These are phyloP conservation scores for Diatrype stigma DNA, from an alignment of 2,329 filamentous ascomycete genomes.

Conservation along the genomic window DNA sequence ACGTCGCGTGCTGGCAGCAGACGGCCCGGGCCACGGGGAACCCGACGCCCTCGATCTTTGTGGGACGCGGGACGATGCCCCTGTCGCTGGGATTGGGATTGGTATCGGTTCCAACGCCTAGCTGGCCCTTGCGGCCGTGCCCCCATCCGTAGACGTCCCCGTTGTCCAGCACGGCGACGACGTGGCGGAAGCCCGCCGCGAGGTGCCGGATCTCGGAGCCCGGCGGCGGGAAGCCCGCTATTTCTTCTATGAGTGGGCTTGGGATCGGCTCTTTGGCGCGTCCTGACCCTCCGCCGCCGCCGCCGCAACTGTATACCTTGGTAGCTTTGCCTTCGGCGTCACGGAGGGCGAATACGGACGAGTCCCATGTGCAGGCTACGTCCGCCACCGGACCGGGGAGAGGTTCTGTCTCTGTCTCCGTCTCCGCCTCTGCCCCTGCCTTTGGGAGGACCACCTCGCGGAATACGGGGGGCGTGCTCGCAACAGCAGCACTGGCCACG, in stretches of 20 bases:
- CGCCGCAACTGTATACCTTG: slow-evolving; percentile 60
- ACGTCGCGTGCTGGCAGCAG: slow-evolving; percentile 84
- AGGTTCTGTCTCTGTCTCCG: slow-evolving; percentile 15
- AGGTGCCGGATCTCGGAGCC: slow-evolving; percentile 59
- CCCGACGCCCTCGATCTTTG: slow-evolving; percentile 51
- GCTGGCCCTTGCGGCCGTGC: slow-evolving; percentile 77
- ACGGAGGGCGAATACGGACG: slow-evolving; percentile 56
- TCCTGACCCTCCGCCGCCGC: no score
- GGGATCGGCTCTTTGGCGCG: slow-evolving; percentile 35
- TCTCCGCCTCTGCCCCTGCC: slow-evolving; percentile 19
- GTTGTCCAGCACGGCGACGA: slow-evolving; percentile 66
- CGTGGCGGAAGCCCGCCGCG: slow-evolving; percentile 73
- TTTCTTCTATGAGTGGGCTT: no score
- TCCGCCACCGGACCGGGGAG: slow-evolving; percentile 28
- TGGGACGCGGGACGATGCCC: slow-evolving; percentile 53
- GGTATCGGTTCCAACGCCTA: slow-evolving; percentile 47
- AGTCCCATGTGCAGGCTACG: slow-evolving; percentile 75
- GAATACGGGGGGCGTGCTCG: slow-evolving; percentile 34
- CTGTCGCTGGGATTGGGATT: no score
- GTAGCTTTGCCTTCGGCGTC: slow-evolving; percentile 40
- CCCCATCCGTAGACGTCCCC: slow-evolving; percentile 88
- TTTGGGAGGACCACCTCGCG: slow-evolving; percentile 33
- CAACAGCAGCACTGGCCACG: slow-evolving; percentile 9
- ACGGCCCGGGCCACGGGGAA: slow-evolving; percentile 66
- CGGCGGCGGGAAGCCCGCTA: slow-evolving; percentile 61